Conservation (phyloP, 176 grass and related monocot species). For the Carex kokanica region DNA sequence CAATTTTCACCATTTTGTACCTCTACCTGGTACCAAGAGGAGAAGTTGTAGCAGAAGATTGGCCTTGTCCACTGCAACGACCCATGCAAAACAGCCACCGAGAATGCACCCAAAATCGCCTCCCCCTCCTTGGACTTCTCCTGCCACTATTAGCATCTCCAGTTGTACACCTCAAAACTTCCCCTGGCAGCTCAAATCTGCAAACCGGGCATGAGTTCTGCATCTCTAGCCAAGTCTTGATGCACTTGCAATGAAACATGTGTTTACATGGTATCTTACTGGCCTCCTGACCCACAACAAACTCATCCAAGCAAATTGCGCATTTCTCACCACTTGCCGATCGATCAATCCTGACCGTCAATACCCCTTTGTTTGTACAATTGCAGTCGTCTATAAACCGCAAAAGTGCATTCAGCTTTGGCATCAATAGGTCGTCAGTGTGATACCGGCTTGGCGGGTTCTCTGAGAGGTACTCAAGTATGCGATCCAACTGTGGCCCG, state of each 20-base stretch:
- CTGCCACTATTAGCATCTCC: background rate
- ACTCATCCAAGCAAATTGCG: conserved; percentile 67
- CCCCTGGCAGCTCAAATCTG: conserved; percentile 56
- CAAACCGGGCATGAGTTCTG: conserved; percentile 85
- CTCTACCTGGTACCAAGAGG: background rate
- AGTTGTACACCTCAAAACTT: conserved; percentile 13
- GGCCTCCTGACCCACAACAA: conserved; percentile 47
- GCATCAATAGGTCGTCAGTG: background rate
- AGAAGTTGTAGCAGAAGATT: background rate
- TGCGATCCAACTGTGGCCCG: background rate
- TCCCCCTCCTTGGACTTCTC: background rate
- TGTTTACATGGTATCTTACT: conserved; percentile 77
- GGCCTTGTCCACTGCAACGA: background rate
- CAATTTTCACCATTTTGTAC: background rate
- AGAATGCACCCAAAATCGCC: background rate
- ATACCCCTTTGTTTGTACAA: background rate
- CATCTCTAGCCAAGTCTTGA: conserved; percentile 69
- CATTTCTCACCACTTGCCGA: conserved; percentile 26
- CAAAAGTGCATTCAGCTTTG: background rate
- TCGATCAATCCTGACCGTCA: background rate
- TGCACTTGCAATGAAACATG: conserved; percentile 60
- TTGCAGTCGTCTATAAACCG: background rate
- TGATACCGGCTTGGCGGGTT: background rate
- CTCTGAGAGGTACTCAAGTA: background rate
- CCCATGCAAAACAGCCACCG: background rate